Percentiles rank a stretch among this genome's conserved stretches.
Conservation (phyloP, 2,329 filamentous ascomycete genomes). For the Trichoderma afroharzianum region DNA sequence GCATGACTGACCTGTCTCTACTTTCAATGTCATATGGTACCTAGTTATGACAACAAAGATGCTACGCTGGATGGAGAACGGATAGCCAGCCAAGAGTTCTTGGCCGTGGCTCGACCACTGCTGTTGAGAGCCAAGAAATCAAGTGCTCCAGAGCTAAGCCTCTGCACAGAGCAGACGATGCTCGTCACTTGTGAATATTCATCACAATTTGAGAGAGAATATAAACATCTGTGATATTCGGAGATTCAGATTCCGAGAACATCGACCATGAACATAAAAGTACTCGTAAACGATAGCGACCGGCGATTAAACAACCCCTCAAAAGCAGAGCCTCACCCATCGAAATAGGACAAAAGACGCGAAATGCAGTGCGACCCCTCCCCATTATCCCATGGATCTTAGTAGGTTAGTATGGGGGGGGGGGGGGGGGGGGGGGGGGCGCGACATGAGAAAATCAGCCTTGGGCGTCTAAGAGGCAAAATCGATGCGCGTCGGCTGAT, state of each 20-base stretch:
- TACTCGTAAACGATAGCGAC: background rate
- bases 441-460: background rate
- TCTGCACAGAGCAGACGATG: background rate
- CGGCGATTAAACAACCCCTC: background rate
- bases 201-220: background rate
- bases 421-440: too few species aligned
- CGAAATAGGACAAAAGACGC: background rate
- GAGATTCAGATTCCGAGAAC: background rate
- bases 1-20: background rate
- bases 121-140: slow-evolving; percentile 12
- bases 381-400: background rate
- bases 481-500: background rate
- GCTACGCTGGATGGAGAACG: background rate
- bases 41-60: background rate
- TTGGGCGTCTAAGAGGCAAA: background rate
- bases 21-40: background rate
- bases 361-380: background rate
- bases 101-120: background rate
- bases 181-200: background rate
- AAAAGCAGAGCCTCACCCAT: background rate
- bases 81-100: background rate
- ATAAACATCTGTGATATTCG: background rate
- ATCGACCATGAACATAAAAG: background rate
- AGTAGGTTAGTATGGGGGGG: background rate
- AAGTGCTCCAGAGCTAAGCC: background rate